These are phyloP conservation scores for Geotrichum carabidarum DNA, from an alignment of 1,139 yeast genomes.

Conservation along the genomic window DNA sequence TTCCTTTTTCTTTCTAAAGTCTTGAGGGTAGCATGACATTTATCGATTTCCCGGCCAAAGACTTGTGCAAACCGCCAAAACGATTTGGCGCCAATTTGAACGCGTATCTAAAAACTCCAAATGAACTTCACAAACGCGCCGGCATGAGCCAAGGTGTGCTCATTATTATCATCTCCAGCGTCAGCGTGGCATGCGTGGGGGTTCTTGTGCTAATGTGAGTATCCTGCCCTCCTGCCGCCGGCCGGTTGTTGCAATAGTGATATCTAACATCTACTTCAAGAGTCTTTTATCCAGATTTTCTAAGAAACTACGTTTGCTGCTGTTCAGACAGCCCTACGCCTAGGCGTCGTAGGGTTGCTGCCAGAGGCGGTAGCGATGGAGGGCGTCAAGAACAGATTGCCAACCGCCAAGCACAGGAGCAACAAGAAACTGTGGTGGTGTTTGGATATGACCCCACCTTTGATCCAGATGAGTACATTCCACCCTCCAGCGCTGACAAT, in stretches of 20 bases:
- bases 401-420: background rate
- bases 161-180: background rate
- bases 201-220: too few species aligned
- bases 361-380: background rate
- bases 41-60: too few species aligned
- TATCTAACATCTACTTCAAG: background rate
- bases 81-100: too few species aligned
- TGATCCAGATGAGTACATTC: constrained; percentile 5
- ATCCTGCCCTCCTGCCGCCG: background rate
- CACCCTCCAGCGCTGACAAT: background rate
- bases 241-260: background rate
- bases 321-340: background rate
- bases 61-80: too few species aligned
- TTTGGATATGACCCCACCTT: constrained; percentile 9
- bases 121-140: background rate
- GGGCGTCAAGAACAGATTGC: background rate
- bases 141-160: background rate
- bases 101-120: too few species aligned
- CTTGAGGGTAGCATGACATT: too few species aligned
- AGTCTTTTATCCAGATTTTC: background rate
- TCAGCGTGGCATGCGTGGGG: too few species aligned
- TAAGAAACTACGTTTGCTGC: background rate
- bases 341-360: background rate
- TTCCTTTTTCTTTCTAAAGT: too few species aligned
- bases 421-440: background rate